Evolutionary conservation across 2,329 filamentous ascomycete species (phyloP).

Genomic region (Beauveria sp.): DNA sequence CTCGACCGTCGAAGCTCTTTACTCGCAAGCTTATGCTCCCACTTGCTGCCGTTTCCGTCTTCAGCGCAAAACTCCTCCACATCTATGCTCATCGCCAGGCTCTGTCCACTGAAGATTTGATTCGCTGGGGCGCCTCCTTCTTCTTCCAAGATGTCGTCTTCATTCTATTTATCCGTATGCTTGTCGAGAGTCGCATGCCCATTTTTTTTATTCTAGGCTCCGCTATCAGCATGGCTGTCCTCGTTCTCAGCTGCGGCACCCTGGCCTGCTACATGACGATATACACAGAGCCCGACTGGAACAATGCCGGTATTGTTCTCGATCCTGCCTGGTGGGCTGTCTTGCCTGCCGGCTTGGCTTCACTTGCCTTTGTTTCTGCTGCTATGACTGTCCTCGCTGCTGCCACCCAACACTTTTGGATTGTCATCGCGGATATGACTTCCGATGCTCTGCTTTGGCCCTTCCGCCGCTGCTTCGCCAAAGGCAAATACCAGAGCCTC

Average conservation of each 20-base stretch:
- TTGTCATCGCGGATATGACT: slow-evolving; percentile 7
- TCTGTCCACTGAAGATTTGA: background rate
- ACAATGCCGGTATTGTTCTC: slow-evolving; percentile 9
- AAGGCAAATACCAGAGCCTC: background rate
- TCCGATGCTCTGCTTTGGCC: slow-evolving; percentile 4
- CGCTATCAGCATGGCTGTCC: slow-evolving; percentile 21
- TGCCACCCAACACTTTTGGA: slow-evolving; percentile 9
- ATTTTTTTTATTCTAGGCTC: background rate
- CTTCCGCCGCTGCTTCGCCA: background rate
- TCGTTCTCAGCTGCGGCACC: slow-evolving; percentile 34
- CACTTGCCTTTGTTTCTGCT: slow-evolving; percentile 6
- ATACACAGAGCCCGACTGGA: slow-evolving; percentile 10
- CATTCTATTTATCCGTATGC: slow-evolving; percentile 6
- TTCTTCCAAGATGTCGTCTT: slow-evolving; percentile 11
- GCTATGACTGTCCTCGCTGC: slow-evolving; percentile 5
- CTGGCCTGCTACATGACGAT: slow-evolving; percentile 11
- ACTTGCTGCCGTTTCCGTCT: slow-evolving; percentile 6
- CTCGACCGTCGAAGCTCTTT: slow-evolving; percentile 10
- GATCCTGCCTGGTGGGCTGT: slow-evolving; percentile 12
- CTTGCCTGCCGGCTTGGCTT: slow-evolving; percentile 7
- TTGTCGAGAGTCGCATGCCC: slow-evolving; percentile 6
- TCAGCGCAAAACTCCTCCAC: slow-evolving; percentile 10
- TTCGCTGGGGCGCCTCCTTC: slow-evolving; percentile 8
- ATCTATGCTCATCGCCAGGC: slow-evolving; percentile 11
- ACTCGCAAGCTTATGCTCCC: slow-evolving; percentile 10